Conservation (phyloP, 495 filamentous ascomycete species). For the Poronia punctata region DNA sequence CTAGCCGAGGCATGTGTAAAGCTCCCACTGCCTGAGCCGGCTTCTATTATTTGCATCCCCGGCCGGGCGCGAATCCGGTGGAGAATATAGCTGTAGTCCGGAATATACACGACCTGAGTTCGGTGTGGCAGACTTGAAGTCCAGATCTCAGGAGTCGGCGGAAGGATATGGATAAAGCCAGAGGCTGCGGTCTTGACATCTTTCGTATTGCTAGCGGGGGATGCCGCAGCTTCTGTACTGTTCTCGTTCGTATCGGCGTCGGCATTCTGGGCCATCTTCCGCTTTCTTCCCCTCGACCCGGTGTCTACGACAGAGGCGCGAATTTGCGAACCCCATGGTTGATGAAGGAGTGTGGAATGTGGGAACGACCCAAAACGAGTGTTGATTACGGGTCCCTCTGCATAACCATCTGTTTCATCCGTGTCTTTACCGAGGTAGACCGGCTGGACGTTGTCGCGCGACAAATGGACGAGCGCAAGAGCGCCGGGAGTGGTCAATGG, state of each 20-base stretch:
- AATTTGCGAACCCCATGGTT: constrained; percentile 89
- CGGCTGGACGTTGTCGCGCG: constrained; percentile 72
- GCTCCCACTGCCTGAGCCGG: constrained; percentile 87
- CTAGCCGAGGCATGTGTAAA: constrained; percentile 89
- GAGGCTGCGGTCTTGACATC: constrained; percentile 53
- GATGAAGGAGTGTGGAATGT: constrained; percentile 71
- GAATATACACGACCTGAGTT: constrained; percentile 96
- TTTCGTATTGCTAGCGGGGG: constrained; percentile 17
- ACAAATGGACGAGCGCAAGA: constrained; percentile 75
- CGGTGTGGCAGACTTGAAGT: constrained; percentile 83
- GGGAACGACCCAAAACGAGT: constrained; percentile 95
- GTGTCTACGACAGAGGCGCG: constrained; percentile 85
- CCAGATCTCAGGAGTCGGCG: constrained; percentile 91
- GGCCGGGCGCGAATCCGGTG: constrained; percentile 78
- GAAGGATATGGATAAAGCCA: constrained; percentile 85
- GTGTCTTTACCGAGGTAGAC: constrained; percentile 57
- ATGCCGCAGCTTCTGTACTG: constrained; percentile 14
- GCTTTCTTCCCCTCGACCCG: constrained; percentile 64
- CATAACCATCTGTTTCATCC: constrained; percentile 60
- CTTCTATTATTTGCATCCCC: constrained; percentile 78
- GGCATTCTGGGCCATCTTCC: constrained; percentile 38
- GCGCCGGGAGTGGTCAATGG: constrained; percentile 45
- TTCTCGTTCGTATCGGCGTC: constrained; percentile 23
- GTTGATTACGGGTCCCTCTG: constrained; percentile 77
- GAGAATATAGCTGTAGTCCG: constrained; percentile 93